Evolutionary conservation across 345 rosid genomes (phyloP).

Genomic region (Lepidium didymum): DNA sequence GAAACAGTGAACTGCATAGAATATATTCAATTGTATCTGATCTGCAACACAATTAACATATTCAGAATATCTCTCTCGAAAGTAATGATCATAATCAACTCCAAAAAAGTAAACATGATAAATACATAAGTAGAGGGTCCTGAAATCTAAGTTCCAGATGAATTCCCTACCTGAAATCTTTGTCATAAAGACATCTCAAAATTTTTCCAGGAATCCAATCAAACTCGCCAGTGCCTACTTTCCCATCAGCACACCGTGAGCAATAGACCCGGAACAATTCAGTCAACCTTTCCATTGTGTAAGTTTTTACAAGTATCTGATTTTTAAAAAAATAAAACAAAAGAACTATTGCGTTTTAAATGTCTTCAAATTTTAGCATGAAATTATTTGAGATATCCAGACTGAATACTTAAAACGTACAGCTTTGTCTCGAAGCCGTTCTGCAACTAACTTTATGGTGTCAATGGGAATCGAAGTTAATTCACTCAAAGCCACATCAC

Average conservation of each 20-base stretch:
- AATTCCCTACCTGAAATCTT: slow-evolving; percentile 71
- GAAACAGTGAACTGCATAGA: slow-evolving; percentile 63
- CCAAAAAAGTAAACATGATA: background rate
- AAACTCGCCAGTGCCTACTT: slow-evolving; percentile 40
- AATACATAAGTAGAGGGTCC: background rate
- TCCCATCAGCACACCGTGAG: slow-evolving; percentile 40
- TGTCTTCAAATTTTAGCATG: slow-evolving; percentile 9
- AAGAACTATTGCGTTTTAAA: background rate
- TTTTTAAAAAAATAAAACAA: slow-evolving; percentile 2
- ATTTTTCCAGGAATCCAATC: slow-evolving; percentile 98
- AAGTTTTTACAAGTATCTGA: slow-evolving; percentile 79
- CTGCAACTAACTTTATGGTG: slow-evolving; percentile 71
- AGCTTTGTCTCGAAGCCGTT: slow-evolving; percentile 95
- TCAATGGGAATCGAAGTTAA: slow-evolving; percentile 57
- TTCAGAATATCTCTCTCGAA: background rate
- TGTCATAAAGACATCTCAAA: slow-evolving; percentile 88
- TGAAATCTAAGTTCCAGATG: background rate
- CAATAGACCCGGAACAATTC: slow-evolving; percentile 71
- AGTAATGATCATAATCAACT: background rate
- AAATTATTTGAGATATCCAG: slow-evolving; percentile 11
- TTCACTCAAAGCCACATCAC: slow-evolving; percentile 71
- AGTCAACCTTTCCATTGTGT: slow-evolving; percentile 83
- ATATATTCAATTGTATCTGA: slow-evolving; percentile 78
- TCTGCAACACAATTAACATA: slow-evolving; percentile 46
- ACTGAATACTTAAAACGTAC: slow-evolving; percentile 40